These are phyloP conservation scores for Wickerhamiella shivajii DNA, from an alignment of 805 yeast species.

Conservation along the genomic window DNA sequence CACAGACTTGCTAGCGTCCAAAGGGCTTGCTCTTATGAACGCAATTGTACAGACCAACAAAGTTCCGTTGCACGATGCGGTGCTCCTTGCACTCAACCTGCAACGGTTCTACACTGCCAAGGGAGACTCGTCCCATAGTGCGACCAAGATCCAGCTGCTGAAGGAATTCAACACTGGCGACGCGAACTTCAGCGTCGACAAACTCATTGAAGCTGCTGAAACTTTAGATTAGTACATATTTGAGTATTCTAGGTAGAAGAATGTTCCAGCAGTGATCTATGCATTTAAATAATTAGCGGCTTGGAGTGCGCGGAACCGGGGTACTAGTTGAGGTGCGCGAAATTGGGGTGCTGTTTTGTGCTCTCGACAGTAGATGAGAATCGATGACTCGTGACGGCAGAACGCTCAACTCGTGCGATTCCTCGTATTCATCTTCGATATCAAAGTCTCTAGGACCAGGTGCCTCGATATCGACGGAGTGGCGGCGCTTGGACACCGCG, in stretches of 20 bases:
- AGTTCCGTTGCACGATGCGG: constrained; percentile 61
- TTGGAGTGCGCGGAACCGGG: background rate
- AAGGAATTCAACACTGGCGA: constrained; percentile 58
- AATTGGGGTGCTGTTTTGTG: constrained; percentile 3
- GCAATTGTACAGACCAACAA: constrained; percentile 58
- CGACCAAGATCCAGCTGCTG: constrained; percentile 43
- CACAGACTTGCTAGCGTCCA: constrained; percentile 46
- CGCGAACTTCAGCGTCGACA: constrained; percentile 47
- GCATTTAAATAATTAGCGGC: background rate
- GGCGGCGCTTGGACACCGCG: constrained; percentile 7
- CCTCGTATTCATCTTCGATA: constrained; percentile 3
- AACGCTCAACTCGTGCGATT: constrained; percentile 1
- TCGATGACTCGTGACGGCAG: background rate
- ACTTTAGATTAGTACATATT: constrained; percentile 36
- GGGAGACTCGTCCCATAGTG: constrained; percentile 24
- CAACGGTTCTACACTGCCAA: constrained; percentile 43
- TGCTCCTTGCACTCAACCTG: constrained; percentile 34
- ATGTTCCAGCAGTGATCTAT: background rate
- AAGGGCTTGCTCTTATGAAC: constrained; percentile 66
- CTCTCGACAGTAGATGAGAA: constrained; percentile 1
- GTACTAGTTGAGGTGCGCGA: constrained; percentile 5
- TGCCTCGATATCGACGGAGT: constrained; percentile 5
- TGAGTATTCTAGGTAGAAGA: background rate
- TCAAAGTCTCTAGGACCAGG: background rate
- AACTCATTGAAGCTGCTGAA: constrained; percentile 57